Conservation (phyloP, 352 stramenopile genomes). For the Phytophthora pinifolia region DNA sequence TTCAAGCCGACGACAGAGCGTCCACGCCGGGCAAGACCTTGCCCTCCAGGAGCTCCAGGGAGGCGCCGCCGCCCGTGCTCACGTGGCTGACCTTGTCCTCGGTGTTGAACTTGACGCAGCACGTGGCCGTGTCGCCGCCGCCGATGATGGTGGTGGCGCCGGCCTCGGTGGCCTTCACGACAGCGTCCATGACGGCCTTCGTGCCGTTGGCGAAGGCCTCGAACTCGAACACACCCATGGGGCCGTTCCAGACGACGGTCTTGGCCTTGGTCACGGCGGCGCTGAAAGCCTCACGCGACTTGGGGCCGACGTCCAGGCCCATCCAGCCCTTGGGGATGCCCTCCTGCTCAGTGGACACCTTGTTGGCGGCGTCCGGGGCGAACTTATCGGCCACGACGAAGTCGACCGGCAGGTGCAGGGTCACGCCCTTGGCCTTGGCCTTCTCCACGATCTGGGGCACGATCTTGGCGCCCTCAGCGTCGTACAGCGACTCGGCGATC, state of each 20-base stretch:
- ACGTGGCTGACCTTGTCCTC: slow-evolving; percentile 91
- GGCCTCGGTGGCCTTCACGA: slow-evolving; percentile 93
- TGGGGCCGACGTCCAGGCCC: slow-evolving; percentile 98
- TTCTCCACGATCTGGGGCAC: slow-evolving; percentile 95
- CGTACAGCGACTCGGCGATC: slow-evolving; percentile 95
- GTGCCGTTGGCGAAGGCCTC: slow-evolving; percentile 96
- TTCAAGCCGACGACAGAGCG: slow-evolving; percentile 86
- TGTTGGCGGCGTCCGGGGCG: slow-evolving; percentile 91
- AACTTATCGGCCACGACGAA: slow-evolving; percentile 99
- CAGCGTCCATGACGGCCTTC: slow-evolving; percentile 94
- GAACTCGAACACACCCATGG: slow-evolving; percentile 99
- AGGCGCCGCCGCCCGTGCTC: slow-evolving; percentile 94
- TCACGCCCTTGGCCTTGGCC: slow-evolving; percentile 97
- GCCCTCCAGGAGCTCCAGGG: slow-evolving; percentile 96
- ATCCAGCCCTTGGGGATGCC: slow-evolving; percentile 97
- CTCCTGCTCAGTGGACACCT: slow-evolving; percentile 88
- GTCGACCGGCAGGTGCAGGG: slow-evolving; percentile 97
- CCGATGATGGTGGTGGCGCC: slow-evolving; percentile 98
- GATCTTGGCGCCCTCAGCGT: slow-evolving; percentile 86
- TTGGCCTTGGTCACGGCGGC: slow-evolving; percentile 84
- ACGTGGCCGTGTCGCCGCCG: slow-evolving; percentile 96
- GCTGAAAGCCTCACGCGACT: slow-evolving; percentile 87
- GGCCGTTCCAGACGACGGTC: slow-evolving; percentile 99
- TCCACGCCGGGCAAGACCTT: slow-evolving; percentile 98
- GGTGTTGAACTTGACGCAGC: slow-evolving; percentile 87